phyloP scores from a whole-genome alignment of 2,329 filamentous ascomycete species.

The Alternaria postmessia region DNA sequence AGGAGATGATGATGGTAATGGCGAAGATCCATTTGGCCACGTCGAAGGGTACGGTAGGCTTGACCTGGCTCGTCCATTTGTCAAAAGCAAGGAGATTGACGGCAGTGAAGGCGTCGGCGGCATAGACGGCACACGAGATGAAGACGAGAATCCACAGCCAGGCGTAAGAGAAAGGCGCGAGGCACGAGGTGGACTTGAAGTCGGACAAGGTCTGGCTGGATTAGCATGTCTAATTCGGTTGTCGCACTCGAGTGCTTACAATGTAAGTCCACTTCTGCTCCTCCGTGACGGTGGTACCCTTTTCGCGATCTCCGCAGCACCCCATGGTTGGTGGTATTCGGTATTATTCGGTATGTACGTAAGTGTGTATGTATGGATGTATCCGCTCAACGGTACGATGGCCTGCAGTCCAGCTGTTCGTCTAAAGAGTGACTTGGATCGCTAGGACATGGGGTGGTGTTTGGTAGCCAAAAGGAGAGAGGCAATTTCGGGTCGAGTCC shows the following conservation, averaged over 20 bases:
- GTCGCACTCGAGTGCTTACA: slow-evolving; percentile 60
- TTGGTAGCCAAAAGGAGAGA: slow-evolving; percentile 4
- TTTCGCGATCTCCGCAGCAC: slow-evolving; percentile 51
- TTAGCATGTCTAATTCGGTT: slow-evolving; percentile 27
- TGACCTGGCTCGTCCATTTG: slow-evolving; percentile 84
- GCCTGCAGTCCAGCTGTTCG: slow-evolving; percentile 49
- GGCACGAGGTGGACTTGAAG: slow-evolving; percentile 84
- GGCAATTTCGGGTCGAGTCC: slow-evolving; percentile 7
- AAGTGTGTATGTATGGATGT: slow-evolving; percentile 22
- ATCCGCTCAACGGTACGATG: slow-evolving; percentile 46
- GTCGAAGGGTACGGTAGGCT: slow-evolving; percentile 77
- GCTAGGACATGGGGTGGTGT: slow-evolving; percentile 37
- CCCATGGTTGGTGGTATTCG: slow-evolving; percentile 39
- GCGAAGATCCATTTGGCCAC: slow-evolving; percentile 96
- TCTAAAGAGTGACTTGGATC: slow-evolving; percentile 42
- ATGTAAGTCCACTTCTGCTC: slow-evolving; percentile 86
- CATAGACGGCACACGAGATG: slow-evolving; percentile 84
- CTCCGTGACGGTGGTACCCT: slow-evolving; percentile 51
- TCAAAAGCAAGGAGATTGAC: slow-evolving; percentile 90
- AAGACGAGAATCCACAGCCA: slow-evolving; percentile 84
- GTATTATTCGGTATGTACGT: slow-evolving; percentile 39
- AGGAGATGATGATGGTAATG: slow-evolving; percentile 88
- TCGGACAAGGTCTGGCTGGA: slow-evolving; percentile 63
- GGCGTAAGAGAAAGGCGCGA: slow-evolving; percentile 79
- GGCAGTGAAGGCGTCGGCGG: slow-evolving; percentile 90